These are phyloP conservation scores for Hemisphaericaspora xylanilytica DNA, from an alignment of 1,139 yeast species.

Conservation along the genomic window DNA sequence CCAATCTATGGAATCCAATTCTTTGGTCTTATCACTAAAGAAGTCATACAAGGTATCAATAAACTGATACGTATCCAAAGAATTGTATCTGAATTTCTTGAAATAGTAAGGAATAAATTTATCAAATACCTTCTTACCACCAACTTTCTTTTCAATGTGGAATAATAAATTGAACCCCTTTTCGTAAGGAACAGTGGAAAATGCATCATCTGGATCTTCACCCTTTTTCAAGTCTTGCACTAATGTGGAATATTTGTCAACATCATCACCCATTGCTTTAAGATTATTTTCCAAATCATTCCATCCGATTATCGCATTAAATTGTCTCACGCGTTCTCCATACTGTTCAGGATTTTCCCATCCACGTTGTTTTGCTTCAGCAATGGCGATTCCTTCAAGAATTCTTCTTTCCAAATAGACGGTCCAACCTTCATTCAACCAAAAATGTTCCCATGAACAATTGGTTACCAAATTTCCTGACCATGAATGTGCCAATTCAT, in stretches of 20 bases:
- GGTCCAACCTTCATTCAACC: conserved; percentile 97
- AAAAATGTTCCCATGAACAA: conserved; percentile 90
- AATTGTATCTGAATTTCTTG: conserved; percentile 60
- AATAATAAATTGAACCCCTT: conserved; percentile 82
- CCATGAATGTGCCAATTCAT: conserved; percentile 92
- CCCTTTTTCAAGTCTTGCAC: conserved; percentile 67
- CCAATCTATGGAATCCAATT: conserved; percentile 77
- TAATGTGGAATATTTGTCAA: conserved; percentile 57
- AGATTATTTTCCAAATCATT: conserved; percentile 69
- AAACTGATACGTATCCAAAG: conserved; percentile 81
- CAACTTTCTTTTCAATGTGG: conserved; percentile 57
- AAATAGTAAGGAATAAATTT: conserved; percentile 80
- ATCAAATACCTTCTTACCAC: conserved; percentile 65
- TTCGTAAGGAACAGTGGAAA: conserved; percentile 86
- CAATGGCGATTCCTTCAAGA: conserved; percentile 50
- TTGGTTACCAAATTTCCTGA: conserved; percentile 87
- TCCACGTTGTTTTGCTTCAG: conserved; percentile 8
- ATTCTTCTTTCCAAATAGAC: conserved; percentile 88
- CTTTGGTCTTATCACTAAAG: conserved; percentile 46
- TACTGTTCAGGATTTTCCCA: conserved; percentile 27
- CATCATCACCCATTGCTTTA: conserved; percentile 54
- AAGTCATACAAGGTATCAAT: conserved; percentile 70
- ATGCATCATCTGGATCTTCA: conserved; percentile 85
- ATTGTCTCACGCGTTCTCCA: conserved; percentile 76
- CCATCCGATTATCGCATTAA: conserved; percentile 87